Base-by-base conservation (phyloP, 2,329 filamentous ascomycete species). In the Knoxdaviesia proteae region DNA sequence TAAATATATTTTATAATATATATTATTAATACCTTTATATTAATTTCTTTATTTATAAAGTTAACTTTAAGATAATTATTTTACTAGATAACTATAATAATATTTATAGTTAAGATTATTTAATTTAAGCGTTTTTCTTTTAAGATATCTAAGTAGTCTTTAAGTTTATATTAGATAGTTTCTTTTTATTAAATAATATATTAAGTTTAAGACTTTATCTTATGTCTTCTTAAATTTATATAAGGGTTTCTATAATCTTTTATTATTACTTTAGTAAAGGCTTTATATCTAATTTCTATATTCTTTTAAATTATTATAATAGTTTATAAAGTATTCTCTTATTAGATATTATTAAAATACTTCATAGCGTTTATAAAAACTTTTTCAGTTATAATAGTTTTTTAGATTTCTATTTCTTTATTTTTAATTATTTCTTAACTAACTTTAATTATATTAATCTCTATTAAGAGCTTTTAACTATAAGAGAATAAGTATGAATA, bases 341-440 rank as follows among this genome's bases (percentile, higher is more conserved):
- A 20, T 3, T 20, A 20, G 20, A 20, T 20, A 20, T 20, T 20
- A 20, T 3, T 20, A 20, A 20, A 20, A 20, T 20, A 20, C 20
- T 20, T 20, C 3, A 20, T 20, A 20, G 30, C 37, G 1, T n/a
- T 2, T 20, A 38, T 38, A 20, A 20, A 3, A 36, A 11, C 34
- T 36, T 36, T 3, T 36, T 9, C 4, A 4, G 3, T 11, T 34
- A 39, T 44, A 44, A 30, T 34, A 40, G 32, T 34, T 43, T 29
- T 40, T 40, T 47, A 43, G 42, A 42, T 39, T 8, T 34, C 29
- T 34, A 36, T 11, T 41, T 36, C 41, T 37, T 29, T 38, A 40
- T 40, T 42, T 6, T 37, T 37, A 40, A 40, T 34, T 36, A 42
- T 37, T 33, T 42, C 42, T 32, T 7, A 31, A 20, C 39, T 39